Percentiles rank a stretch among this genome's conserved stretches.
Evolutionary conservation across 495 filamentous ascomycete species (phyloP).

Genomic region (Hypoxylon cercidicola): DNA sequence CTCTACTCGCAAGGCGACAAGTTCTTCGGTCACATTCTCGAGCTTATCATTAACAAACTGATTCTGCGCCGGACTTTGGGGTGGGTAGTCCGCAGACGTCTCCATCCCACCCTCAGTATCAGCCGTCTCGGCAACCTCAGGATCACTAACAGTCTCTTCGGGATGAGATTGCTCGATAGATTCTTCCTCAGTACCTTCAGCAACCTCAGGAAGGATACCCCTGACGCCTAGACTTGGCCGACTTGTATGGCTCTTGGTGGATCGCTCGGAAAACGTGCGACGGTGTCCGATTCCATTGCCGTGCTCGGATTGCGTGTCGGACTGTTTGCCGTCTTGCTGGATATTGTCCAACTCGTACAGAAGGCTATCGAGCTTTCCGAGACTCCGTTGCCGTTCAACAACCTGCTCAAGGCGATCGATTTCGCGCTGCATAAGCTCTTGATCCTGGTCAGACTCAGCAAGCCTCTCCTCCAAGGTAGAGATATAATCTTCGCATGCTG

Average conservation of each 20-base stretch:
- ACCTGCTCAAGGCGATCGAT: conserved; percentile 94
- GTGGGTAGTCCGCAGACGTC: conserved; percentile 52
- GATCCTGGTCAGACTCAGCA: conserved; percentile 94
- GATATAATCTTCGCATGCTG: conserved; percentile 92
- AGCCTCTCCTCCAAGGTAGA: conserved; percentile 95
- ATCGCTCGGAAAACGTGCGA: conserved; percentile 59
- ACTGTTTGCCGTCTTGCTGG: conserved; percentile 67
- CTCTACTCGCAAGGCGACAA: conserved; percentile 87
- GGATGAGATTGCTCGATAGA: conserved; percentile 44
- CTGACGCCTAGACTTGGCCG: conserved; percentile 58
- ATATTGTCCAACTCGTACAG: conserved; percentile 89
- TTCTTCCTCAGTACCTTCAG: conserved; percentile 56
- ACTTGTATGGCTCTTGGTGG: conserved; percentile 62
- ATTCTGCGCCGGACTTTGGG: conserved; percentile 79
- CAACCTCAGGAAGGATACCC: conserved; percentile 62
- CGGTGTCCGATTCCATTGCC: conserved; percentile 57
- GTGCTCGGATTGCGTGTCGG: conserved; percentile 48
- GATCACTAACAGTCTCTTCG: conserved; percentile 5
- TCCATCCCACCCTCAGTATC: conserved; percentile 37
- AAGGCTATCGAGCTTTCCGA: conserved; percentile 92
- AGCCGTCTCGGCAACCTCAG: conserved; percentile 28
- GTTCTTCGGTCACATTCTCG: conserved; percentile 89
- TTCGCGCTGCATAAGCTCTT: conserved; percentile 95
- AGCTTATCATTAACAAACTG: conserved; percentile 92
- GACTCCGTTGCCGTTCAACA: conserved; percentile 91